Conservation (phyloP, 345 rosid genomes). For the Mercurialis annua region DNA sequence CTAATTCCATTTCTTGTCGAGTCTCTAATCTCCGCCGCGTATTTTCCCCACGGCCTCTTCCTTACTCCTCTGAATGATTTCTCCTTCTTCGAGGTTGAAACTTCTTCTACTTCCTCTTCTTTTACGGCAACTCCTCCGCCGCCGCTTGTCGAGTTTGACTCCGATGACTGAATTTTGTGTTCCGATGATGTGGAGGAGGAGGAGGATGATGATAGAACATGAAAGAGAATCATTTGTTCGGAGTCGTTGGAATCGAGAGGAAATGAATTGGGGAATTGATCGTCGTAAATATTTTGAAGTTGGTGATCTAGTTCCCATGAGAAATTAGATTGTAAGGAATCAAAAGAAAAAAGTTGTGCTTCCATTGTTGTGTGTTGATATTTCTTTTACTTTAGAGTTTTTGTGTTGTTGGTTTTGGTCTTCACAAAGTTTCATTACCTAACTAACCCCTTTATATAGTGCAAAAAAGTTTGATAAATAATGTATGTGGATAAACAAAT, state of each 20-base stretch:
- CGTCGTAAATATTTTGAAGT: constrained; percentile 17
- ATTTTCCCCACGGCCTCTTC: constrained; percentile 52
- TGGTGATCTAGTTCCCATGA: constrained; percentile 33
- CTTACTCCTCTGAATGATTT: constrained; percentile 43
- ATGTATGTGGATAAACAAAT: neutral
- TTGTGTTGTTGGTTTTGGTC: neutral
- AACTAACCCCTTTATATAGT: constrained; percentile 19
- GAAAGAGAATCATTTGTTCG: constrained; percentile 38
- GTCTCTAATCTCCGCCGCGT: constrained; percentile 50
- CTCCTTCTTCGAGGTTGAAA: constrained; percentile 13
- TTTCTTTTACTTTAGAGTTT: neutral
- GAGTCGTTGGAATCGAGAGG: constrained; percentile 39
- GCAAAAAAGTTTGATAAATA: neutral
- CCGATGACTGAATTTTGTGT: constrained; percentile 28
- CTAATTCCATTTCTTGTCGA: constrained; percentile 41
- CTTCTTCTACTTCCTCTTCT: constrained; percentile 30
- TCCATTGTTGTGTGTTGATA: constrained; percentile 25
- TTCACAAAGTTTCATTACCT: neutral
- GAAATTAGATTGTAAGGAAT: constrained; percentile 35
- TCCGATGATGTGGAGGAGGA: neutral
- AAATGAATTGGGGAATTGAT: constrained; percentile 26
- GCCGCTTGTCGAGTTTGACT: constrained; percentile 22
- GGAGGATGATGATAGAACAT: constrained; percentile 32
- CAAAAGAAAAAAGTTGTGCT: constrained; percentile 25
- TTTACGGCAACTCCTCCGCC: constrained; percentile 7